Evolutionary conservation across 176 grass and related monocot genomes (phyloP).

Genomic region (Neostapfia colusana): DNA sequence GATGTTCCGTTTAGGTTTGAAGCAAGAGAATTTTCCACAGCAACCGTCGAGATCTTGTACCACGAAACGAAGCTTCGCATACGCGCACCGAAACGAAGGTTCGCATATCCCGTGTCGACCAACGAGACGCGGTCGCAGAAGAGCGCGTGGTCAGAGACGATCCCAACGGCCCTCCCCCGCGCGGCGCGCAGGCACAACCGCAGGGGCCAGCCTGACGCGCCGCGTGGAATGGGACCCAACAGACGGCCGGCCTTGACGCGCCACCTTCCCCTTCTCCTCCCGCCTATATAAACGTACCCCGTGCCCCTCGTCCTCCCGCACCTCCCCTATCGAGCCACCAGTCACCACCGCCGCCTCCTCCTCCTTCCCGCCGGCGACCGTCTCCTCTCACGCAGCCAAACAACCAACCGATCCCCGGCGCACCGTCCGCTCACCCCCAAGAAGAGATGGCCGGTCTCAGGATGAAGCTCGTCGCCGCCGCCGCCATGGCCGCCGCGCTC

Average conservation of each 20-base stretch:
- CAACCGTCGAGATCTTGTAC: too few species aligned
- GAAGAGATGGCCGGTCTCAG: conserved; percentile 45
- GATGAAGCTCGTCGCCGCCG: conserved; percentile 51
- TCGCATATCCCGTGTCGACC: too few species aligned
- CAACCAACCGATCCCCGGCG: neutral
- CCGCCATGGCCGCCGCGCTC: conserved; percentile 47
- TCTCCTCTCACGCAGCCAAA: conserved; percentile 45
- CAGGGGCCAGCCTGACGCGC: conserved; percentile 16
- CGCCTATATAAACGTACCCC: neutral
- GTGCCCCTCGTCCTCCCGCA: neutral
- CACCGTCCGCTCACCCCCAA: neutral
- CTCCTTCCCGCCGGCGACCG: neutral
- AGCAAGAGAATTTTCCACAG: too few species aligned
- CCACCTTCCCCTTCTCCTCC: neutral
- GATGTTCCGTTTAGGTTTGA: too few species aligned
- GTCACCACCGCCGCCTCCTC: neutral
- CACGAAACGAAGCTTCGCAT: too few species aligned
- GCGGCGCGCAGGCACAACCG: conserved; percentile 9
- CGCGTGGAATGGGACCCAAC: conserved; percentile 35
- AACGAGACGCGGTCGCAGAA: too few species aligned
- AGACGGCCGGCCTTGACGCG: conserved; percentile 26
- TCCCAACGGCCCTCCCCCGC: conserved; percentile 34
- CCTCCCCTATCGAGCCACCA: too few species aligned
- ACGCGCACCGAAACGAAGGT: too few species aligned
- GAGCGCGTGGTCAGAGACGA: neutral